Evolutionary conservation across 1,284 basidiomycete species (phyloP).

Genomic region (Mycosarcoma maydis): DNA sequence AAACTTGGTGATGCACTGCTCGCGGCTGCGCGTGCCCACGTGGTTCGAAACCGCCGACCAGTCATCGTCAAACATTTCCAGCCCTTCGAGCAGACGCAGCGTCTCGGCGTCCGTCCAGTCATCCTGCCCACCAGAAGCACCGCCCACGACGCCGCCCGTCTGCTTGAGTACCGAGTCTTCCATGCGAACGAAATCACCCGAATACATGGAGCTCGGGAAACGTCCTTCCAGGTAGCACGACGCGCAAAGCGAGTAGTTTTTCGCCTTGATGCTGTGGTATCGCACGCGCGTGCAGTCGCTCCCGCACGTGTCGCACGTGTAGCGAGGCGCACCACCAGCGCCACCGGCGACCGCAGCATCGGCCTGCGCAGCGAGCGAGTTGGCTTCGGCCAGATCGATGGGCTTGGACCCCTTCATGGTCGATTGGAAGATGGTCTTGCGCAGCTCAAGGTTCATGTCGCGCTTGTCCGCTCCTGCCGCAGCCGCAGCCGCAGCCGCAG

Average conservation of each 20-base stretch:
- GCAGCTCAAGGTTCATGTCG: constrained; percentile 69
- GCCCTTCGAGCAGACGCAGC: constrained; percentile 85
- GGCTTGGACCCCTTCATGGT: constrained; percentile 62
- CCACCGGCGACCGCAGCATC: constrained; percentile 71
- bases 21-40: constrained; percentile 86
- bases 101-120: constrained; percentile 94
- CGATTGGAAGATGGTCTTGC: constrained; percentile 62
- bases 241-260: constrained; percentile 77
- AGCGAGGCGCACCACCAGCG: constrained; percentile 69
- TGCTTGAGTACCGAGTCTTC: constrained; percentile 70
- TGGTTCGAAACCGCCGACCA: constrained; percentile 92
- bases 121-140: constrained; percentile 72
- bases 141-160: constrained; percentile 68
- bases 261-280: constrained; percentile 88
- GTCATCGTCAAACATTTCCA: constrained; percentile 98
- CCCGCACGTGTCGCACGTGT: constrained; percentile 92
- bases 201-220: constrained; percentile 95
- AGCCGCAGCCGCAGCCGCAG: constrained; percentile 69
- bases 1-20: constrained; percentile 96
- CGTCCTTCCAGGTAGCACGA: constrained; percentile 92
- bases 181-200: constrained; percentile 95
- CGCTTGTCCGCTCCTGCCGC: constrained; percentile 70
- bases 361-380: constrained; percentile 67
- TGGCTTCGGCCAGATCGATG: constrained; percentile 59
- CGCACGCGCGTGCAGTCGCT: constrained; percentile 87